Evolutionary conservation across 345 rosid species (phyloP), one percentile per base, ranked within the genome.

Genomic region (Arabis alpina): DNA sequence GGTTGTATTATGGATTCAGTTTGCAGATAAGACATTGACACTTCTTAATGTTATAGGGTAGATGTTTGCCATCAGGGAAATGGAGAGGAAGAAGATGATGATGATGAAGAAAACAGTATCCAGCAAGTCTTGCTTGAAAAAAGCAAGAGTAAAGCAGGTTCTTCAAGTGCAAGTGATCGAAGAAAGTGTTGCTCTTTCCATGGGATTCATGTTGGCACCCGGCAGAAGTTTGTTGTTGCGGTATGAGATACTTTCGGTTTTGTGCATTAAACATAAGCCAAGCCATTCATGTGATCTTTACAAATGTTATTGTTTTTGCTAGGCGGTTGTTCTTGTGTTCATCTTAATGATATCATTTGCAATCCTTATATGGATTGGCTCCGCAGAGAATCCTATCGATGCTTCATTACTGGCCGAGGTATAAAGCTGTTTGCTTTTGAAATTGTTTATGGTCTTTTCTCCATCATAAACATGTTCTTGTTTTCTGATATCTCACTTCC

Each of bases 51-150:
- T 70, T 83, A 74, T 82, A 86, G 90, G 90, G 82, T 86, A 71
- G 88, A 86, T 82, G 86, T 86, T 76, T 86, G 90, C 82, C 90
- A 86, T 86, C 86, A 86, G 82, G 85, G 83, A 66, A 80, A 82
- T 60, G 88, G 78, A 60, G 79, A 76, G 19, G 78, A 75, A 27
- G 79, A 75, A 2, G 75, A 76, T 28, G 79, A 75, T 10, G 78
- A 74, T 13, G 79, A 76, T n/a, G 90, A 84, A 71, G 85, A 81
- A 49, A 70, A 54, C 28, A 67, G 77, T 39, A 51, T 64, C 58
- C 83, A 77, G 14, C 84, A 82, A 76, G 59, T 64, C n/a, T 72
- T 86, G 78, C 75, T 86, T 64, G 83, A 82, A 4, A 79, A 77
- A 67, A 73, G 44, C 42, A 74, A 48, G 64, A 72, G 64, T 71